A percentile compares a stretch with the other conserved stretches of the same genome.
Conservation (phyloP, 2,329 filamentous ascomycete genomes). For the Penicillium glabrum region DNA sequence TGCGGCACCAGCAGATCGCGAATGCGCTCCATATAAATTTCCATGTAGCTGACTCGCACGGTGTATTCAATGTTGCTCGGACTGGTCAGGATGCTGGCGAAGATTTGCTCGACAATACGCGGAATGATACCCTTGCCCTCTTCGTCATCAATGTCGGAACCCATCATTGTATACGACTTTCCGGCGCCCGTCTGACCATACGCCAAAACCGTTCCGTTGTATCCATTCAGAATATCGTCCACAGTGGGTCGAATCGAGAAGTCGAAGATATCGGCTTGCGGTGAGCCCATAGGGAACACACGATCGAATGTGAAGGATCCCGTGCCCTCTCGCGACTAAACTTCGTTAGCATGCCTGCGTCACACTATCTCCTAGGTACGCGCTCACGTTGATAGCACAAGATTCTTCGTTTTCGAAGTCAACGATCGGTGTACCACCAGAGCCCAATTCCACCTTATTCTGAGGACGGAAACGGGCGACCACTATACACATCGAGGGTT, state of each 20-base stretch:
- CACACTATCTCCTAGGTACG: not conserved
- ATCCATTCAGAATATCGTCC: conserved; percentile 97
- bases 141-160: conserved; percentile 87
- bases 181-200: conserved; percentile 98
- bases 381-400: conserved; percentile 73
- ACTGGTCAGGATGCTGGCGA: conserved; percentile 88
- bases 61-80: conserved; percentile 96
- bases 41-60: conserved; percentile 98
- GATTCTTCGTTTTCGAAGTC: conserved; percentile 85
- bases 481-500: conserved; percentile 59
- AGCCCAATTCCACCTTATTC: conserved; percentile 89
- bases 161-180: conserved; percentile 99
- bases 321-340: conserved; percentile 75
- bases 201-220: conserved; percentile 98
- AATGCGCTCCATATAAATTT: conserved; percentile 99
- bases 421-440: conserved; percentile 89
- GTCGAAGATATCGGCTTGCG: conserved; percentile 92
- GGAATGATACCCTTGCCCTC: conserved; percentile 91
- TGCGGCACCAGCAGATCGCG: conserved; percentile 87
- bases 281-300: conserved; percentile 91
- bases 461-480: conserved; percentile 97
- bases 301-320: conserved; percentile 95
- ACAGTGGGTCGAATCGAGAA: conserved; percentile 96
- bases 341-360: conserved; percentile 20
- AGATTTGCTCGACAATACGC: conserved; percentile 96